Evolutionary conservation across 805 yeast species (phyloP).

Genomic region (Kuraishia capsulata): DNA sequence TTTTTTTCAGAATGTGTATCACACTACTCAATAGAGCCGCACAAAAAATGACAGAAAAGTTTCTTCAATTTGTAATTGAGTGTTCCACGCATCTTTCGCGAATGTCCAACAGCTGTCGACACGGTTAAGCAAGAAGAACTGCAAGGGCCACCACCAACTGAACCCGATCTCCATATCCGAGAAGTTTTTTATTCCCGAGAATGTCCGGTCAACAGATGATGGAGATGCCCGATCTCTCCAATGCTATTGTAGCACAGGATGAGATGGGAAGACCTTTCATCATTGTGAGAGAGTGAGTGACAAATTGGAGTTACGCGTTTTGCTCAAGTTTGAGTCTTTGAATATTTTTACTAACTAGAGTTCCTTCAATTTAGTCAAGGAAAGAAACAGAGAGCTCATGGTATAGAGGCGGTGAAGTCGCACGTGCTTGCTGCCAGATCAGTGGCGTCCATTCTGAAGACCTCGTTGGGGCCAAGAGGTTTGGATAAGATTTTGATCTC

Average conservation of each 20-base stretch:
- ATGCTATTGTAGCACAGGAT: slow-evolving; percentile 98
- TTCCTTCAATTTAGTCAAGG: slow-evolving; percentile 20
- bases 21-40: no score
- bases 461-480: slow-evolving; percentile 98
- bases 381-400: slow-evolving; percentile 49
- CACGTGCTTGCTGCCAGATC: slow-evolving; percentile 94
- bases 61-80: no score
- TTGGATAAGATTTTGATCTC: slow-evolving; percentile 89
- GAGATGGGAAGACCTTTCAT: slow-evolving; percentile 99
- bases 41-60: no score
- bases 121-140: no score
- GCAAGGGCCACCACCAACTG: no score
- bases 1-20: no score
- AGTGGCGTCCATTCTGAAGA: slow-evolving; percentile 84
- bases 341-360: not conserved
- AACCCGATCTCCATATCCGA: not conserved
- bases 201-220: slow-evolving; percentile 16
- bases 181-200: not conserved
- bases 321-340: not conserved
- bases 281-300: slow-evolving; percentile 81
- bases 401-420: slow-evolving; percentile 72
- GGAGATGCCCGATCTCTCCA: slow-evolving; percentile 86
- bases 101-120: no score
- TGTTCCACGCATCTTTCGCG: no score
- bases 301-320: not conserved